A percentile compares a stretch with the other conserved stretches of the same genome.
Evolutionary conservation across 768 basidiomycete species (phyloP).

Genomic region (Lentinula sp.): DNA sequence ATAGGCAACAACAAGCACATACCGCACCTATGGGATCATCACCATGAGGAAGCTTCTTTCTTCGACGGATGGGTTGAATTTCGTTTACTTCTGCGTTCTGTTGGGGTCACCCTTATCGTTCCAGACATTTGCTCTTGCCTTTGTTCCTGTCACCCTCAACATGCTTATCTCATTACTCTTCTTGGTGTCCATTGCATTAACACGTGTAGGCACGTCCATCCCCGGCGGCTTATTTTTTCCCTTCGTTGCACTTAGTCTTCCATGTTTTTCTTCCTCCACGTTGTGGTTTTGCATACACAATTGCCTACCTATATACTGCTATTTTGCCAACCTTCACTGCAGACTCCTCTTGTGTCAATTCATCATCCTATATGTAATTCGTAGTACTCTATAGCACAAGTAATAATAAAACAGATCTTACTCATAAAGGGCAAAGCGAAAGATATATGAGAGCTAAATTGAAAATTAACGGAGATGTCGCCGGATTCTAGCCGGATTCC

Average conservation of each 20-base stretch:
- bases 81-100: constrained; percentile 16
- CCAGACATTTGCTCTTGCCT: constrained; percentile 12
- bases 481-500: too few species aligned
- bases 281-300: constrained; percentile 1
- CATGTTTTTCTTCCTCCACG: constrained; percentile 9
- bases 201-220: constrained; percentile 21
- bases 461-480: too few species aligned
- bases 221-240: constrained; percentile 17
- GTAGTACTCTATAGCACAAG: constrained; percentile 20
- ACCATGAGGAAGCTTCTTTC: constrained; percentile 17
- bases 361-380: constrained; percentile 23
- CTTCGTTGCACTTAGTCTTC: constrained; percentile 20
- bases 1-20: constrained; percentile 28
- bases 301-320: background rate
- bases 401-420: background rate
- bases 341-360: background rate
- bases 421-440: background rate
- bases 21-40: constrained; percentile 17
- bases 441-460: background rate
- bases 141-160: constrained; percentile 5
- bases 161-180: constrained; percentile 9
- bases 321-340: background rate
- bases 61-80: constrained; percentile 11
- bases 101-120: constrained; percentile 6
- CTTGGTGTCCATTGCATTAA: constrained; percentile 6